A percentile compares a stretch with the other conserved stretches of the same genome.
Conservation (phyloP, 164 flowering plant species). For the Taxillus chinensis region DNA sequence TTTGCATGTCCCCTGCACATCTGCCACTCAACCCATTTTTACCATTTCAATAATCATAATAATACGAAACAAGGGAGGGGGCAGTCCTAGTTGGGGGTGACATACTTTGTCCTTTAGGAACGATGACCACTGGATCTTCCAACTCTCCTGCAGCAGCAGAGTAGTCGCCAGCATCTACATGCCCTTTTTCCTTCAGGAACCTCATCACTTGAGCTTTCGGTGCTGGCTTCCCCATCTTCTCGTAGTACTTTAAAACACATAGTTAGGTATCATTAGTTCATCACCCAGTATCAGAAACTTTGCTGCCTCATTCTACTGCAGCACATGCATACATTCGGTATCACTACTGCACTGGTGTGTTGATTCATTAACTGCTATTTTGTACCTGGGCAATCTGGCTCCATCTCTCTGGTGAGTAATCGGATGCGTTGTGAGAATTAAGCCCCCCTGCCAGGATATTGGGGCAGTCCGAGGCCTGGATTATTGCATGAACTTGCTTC, state of each 20-base stretch:
- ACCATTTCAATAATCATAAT: too few relatives aligned
- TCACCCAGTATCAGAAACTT: too few relatives aligned
- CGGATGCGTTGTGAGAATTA: slow-evolving; percentile 82
- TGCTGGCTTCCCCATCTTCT: slow-evolving; percentile 87
- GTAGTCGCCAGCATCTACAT: slow-evolving; percentile 74
- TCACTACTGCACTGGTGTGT: too few relatives aligned
- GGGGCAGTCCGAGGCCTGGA: slow-evolving; percentile 48
- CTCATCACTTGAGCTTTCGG: slow-evolving; percentile 86
- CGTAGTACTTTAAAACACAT: slow-evolving; percentile 48
- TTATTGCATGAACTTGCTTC: slow-evolving; percentile 83
- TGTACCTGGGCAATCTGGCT: slow-evolving; percentile 76
- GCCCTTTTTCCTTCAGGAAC: slow-evolving; percentile 54
- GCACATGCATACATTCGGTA: too few relatives aligned
- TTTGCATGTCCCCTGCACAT: slow-evolving; percentile 96
- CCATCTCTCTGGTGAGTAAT: slow-evolving; percentile 88
- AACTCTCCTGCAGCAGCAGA: slow-evolving; percentile 59
- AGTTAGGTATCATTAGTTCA: too few relatives aligned
- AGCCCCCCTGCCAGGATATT: slow-evolving; percentile 90
- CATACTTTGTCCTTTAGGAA: slow-evolving; percentile 95
- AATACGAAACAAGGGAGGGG: too few relatives aligned
- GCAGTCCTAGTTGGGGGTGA: too few relatives aligned
- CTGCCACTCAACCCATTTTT: slow-evolving; percentile 21
- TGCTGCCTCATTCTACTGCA: too few relatives aligned
- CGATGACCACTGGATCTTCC: slow-evolving; percentile 70
- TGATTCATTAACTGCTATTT: background rate